A percentile compares a stretch with the other conserved stretches of the same genome.
Conservation (phyloP, 2,329 filamentous ascomycete genomes). For the Aureobasidium musti region DNA sequence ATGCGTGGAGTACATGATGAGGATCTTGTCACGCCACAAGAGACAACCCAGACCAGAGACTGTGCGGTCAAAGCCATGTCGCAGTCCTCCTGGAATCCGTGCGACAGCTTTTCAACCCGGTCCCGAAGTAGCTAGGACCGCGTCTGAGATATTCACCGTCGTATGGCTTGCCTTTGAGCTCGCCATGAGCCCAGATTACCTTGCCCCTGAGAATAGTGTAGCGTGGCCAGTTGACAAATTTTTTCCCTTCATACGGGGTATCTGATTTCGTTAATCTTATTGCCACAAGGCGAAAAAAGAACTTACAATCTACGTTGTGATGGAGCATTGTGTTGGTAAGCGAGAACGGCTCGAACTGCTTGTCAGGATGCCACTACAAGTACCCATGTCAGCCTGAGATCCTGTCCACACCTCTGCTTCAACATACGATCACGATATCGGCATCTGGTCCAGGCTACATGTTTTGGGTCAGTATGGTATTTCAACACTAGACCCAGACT, state of each 20-base stretch:
- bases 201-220: constrained; percentile 59
- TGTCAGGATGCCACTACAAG: constrained; percentile 59
- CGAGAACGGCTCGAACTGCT: constrained; percentile 46
- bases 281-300: not conserved
- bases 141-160: constrained; percentile 55
- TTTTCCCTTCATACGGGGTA: constrained; percentile 57
- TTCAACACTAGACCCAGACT: constrained; percentile 42
- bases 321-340: constrained; percentile 59
- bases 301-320: constrained; percentile 60
- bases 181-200: constrained; percentile 58
- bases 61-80: constrained; percentile 23
- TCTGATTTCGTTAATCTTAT: not conserved
- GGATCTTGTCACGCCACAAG: too few species aligned
- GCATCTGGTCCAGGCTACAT: constrained; percentile 36
- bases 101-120: constrained; percentile 37
- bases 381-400: too few species aligned
- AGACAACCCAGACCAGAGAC: too few species aligned
- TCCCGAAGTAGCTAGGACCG: constrained; percentile 37
- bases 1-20: too few species aligned
- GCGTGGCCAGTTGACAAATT: constrained; percentile 59
- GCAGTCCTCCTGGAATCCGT: constrained; percentile 32
- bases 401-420: too few species aligned
- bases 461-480: constrained; percentile 57
- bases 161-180: constrained; percentile 46
- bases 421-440: not conserved